Evolutionary conservation across 257 asterid genomes (phyloP).

Genomic region (Nyctanthes arbortristis): DNA sequence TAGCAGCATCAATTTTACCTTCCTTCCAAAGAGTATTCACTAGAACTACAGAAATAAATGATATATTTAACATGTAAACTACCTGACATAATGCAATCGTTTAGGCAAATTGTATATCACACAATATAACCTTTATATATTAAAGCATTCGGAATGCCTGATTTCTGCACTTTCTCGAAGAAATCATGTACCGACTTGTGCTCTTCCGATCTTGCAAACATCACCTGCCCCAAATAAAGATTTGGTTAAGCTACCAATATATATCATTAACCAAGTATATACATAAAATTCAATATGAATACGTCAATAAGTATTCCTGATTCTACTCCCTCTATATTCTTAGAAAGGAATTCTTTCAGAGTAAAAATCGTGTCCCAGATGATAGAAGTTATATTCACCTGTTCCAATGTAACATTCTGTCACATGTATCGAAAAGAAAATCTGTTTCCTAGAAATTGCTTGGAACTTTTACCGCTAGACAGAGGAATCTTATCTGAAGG

Average conservation of each 20-base stretch:
- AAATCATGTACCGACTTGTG: slow-evolving; percentile 89
- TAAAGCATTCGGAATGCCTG: slow-evolving; percentile 75
- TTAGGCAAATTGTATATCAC: slow-evolving; percentile 15
- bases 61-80: slow-evolving; percentile 15
- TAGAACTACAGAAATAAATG: slow-evolving; percentile 56
- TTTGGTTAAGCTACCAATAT: slow-evolving; percentile 18
- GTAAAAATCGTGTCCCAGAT: neutral
- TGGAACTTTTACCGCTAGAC: neutral
- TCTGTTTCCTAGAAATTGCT: neutral
- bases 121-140: slow-evolving; percentile 71
- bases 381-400: neutral
- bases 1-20: slow-evolving; percentile 75
- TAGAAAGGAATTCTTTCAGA: neutral
- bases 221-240: slow-evolving; percentile 58
- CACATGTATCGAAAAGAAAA: too few relatives aligned
- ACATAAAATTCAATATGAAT: neutral
- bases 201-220: slow-evolving; percentile 82
- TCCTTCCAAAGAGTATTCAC: slow-evolving; percentile 82
- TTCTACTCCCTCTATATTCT: neutral
- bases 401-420: neutral
- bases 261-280: neutral
- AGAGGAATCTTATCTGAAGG: neutral
- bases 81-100: slow-evolving; percentile 16
- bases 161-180: slow-evolving; percentile 78
- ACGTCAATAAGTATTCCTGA: neutral